These are phyloP conservation scores for Rusavskia elegans DNA, from an alignment of 495 filamentous ascomycete genomes.

Conservation along the genomic window DNA sequence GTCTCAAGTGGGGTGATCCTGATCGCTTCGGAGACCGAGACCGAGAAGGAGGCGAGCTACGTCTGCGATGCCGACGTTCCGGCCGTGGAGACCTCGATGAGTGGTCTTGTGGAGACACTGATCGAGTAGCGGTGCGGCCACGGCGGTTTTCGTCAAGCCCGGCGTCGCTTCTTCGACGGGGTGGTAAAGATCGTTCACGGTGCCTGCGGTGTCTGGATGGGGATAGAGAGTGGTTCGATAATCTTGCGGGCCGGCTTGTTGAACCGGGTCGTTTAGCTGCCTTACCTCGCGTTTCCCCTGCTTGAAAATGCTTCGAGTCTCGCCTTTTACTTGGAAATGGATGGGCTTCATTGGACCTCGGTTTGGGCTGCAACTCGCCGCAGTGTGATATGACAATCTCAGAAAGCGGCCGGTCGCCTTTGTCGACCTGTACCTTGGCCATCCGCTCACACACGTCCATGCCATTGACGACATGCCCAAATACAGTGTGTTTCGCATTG, in stretches of 20 bases:
- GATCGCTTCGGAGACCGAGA: conserved; percentile 9
- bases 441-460: conserved; percentile 19
- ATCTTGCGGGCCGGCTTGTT: neutral
- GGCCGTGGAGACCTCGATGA: neutral
- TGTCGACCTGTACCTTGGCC: conserved; percentile 20
- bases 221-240: neutral
- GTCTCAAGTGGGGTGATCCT: neutral
- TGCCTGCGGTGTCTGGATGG: neutral
- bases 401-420: conserved; percentile 20
- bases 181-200: neutral
- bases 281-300: neutral
- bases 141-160: conserved; percentile 15
- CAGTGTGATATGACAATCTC: conserved; percentile 21
- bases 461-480: conserved; percentile 23
- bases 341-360: neutral
- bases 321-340: neutral
- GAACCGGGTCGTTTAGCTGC: neutral
- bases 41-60: conserved; percentile 10
- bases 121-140: conserved; percentile 16
- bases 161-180: conserved; percentile 15
- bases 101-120: conserved; percentile 2
- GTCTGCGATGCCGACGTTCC: conserved; percentile 4
- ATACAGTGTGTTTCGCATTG: conserved; percentile 25
- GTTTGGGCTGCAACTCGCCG: conserved; percentile 20
- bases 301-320: neutral